These are phyloP conservation scores for Beta corolliflora DNA, from an alignment of 179 eudicot species.

Conservation along the genomic window DNA sequence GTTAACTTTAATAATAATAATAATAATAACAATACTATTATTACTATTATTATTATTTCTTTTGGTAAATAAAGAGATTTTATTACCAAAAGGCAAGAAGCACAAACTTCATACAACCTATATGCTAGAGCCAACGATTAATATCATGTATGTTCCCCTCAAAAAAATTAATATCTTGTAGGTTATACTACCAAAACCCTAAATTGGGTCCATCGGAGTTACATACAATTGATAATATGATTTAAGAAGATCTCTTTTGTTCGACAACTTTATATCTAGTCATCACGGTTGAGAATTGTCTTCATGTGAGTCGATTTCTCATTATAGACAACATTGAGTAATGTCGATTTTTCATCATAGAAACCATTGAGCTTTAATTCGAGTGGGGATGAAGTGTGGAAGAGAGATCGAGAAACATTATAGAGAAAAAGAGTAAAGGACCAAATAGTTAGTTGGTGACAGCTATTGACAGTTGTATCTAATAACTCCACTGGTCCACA, in stretches of 20 bases:
- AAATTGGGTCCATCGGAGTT: background rate
- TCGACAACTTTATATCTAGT: background rate
- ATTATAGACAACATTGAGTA: too few species aligned
- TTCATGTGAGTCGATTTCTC: background rate
- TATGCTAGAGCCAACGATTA: too few species aligned
- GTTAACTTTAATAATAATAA: too few species aligned
- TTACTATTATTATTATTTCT: background rate
- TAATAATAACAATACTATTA: too few species aligned
- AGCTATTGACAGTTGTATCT: background rate
- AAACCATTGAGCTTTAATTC: background rate
- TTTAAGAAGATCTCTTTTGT: background rate
- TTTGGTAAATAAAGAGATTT: background rate
- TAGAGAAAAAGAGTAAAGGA: background rate
- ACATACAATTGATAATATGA: background rate
- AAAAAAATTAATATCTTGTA: too few species aligned
- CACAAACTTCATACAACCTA: too few species aligned
- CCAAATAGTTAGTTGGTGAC: background rate
- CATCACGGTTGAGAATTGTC: background rate
- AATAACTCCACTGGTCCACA: background rate
- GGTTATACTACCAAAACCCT: background rate
- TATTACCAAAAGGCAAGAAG: too few species aligned
- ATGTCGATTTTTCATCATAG: background rate
- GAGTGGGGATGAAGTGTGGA: background rate
- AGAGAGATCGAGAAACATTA: background rate
- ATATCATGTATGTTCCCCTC: background rate